Percentiles rank a stretch among this genome's conserved stretches.
Conservation (phyloP, 177 flowering plant species). For the Vitis hybrid region DNA sequence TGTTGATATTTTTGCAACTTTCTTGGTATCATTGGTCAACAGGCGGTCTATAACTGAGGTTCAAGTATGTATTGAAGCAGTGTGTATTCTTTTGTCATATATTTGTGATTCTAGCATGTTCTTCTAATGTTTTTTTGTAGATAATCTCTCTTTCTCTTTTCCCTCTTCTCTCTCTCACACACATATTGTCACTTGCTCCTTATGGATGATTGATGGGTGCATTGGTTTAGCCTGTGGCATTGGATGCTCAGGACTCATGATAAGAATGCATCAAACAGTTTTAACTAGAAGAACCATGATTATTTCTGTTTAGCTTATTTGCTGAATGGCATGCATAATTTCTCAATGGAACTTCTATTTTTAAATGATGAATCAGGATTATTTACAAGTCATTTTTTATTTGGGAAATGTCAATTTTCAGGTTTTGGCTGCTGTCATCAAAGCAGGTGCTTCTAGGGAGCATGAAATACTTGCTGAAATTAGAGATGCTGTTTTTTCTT, state of each 20-base stretch:
- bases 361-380: not conserved
- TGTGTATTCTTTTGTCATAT: too few species aligned
- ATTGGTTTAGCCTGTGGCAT: too few species aligned
- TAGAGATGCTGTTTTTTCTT: slow-evolving; percentile 93
- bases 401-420: slow-evolving; percentile 26
- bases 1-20: too few species aligned
- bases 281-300: not conserved
- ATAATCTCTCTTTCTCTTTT: too few species aligned
- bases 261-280: not conserved
- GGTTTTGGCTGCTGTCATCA: slow-evolving; percentile 99
- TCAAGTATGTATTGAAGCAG: too few species aligned
- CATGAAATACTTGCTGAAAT: slow-evolving; percentile 99
- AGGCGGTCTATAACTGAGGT: too few species aligned
- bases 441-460: slow-evolving; percentile 99
- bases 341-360: not conserved
- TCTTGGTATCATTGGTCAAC: too few species aligned
- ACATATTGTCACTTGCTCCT: too few species aligned
- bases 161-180: too few species aligned
- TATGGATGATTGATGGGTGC: too few species aligned
- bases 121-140: too few species aligned
- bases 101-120: too few species aligned
- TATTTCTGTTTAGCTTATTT: not conserved
- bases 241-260: not conserved
- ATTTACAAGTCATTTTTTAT: not conserved
- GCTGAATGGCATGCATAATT: not conserved